phyloP scores from a whole-genome alignment of 495 filamentous ascomycete genomes.

The Trichoderma erinaceum region DNA sequence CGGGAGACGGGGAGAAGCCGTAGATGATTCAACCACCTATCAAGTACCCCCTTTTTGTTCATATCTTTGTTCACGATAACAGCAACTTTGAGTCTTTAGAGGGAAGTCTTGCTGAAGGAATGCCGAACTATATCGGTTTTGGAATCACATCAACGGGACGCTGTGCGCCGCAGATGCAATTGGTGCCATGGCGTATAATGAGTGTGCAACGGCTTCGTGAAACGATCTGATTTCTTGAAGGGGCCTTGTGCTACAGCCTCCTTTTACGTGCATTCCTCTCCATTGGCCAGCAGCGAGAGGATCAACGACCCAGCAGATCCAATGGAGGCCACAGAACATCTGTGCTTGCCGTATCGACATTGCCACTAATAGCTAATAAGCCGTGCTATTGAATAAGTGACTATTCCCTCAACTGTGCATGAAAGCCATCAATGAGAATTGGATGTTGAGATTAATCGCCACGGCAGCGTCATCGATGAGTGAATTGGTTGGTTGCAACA shows the following conservation, averaged over 20 bases:
- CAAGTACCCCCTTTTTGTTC: neutral
- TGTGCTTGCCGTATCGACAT: neutral
- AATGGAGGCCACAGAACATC: neutral
- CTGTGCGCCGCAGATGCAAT: neutral
- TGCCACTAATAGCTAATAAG: neutral
- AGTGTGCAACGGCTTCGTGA: neutral
- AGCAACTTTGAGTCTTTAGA: neutral
- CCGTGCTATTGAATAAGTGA: neutral
- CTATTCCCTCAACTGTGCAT: neutral
- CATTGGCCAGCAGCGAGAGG: neutral
- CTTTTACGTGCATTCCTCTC: neutral
- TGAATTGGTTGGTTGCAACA: neutral
- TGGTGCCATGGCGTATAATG: neutral
- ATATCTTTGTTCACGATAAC: neutral
- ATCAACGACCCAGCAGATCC: neutral
- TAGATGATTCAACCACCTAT: neutral
- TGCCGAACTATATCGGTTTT: neutral
- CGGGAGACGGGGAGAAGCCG: neutral
- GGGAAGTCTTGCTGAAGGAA: neutral
- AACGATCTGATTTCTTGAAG: neutral
- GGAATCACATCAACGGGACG: neutral
- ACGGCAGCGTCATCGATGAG: neutral
- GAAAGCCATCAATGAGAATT: neutral
- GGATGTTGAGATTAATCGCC: neutral
- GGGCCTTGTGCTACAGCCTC: neutral